Evolutionary conservation across 2,329 filamentous ascomycete genomes (phyloP), one percentile per base, ranked within the genome.

Genomic region (Trichoderma afroharzianum): DNA sequence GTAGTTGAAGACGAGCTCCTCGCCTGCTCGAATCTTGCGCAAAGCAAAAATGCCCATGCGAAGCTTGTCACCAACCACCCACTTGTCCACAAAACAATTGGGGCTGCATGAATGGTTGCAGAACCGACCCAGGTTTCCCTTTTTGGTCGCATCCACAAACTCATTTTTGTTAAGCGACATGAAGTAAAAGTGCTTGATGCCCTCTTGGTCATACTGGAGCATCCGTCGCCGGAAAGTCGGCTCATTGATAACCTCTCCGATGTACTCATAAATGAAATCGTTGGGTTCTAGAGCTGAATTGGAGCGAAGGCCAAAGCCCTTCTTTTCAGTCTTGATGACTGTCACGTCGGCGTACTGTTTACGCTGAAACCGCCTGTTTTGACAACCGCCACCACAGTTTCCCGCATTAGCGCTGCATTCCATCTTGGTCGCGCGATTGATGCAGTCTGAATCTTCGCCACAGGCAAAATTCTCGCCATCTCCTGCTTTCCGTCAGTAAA

Each of bases 31-130:
- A 79, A 99, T 92, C 77, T 88, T 86, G 74, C 95, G 93, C 82
- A 93, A 89, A 76, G 95, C 93, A 84, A 99, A 99, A 76, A 99
- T 98, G 77, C 96, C 96, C 96, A 99, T 99, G 77, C 96, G 95
- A 79, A 98, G 86, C 84, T 98, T 98, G 78, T 97, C 93, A 21
- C 94, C 95, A 39, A 99, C 94, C 72, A 98, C 95, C 96, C 96
- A 99, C 84, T 99, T 99, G 86, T 99, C 96, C 74, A 99, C 95
- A 82, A 97, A 98, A 83, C 95, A 98, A 80, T 99, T 99, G 21
- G 96, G 96, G 80, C 96, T 97, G 87, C 96, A 99, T 9, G 96
- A 98, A 81, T 99, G 96, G 79, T 99, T 99, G 88, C 96, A 99
- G 79, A 99, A 99, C 33, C 96, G 91, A 66, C 95, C 96, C 6